phyloP scores from a whole-genome alignment of 164 flowering plant genomes.

The Sextonia rubra region DNA sequence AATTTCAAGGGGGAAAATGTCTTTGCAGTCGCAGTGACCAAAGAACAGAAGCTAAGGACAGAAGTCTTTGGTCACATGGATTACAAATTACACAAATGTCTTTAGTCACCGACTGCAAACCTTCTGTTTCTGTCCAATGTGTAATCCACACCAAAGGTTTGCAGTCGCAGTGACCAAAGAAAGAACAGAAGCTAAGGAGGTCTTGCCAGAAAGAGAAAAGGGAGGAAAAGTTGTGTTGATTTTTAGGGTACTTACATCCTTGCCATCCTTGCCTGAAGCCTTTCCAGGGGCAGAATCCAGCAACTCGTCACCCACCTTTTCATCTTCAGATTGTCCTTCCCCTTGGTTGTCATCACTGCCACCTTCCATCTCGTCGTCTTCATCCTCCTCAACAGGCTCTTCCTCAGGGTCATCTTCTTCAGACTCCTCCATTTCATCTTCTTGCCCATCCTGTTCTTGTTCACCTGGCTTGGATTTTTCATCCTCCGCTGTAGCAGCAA shows the following conservation, averaged over 20 bases:
- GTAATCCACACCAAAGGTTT: too few relatives aligned
- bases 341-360: constrained; percentile 26
- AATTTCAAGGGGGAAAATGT: too few relatives aligned
- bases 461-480: too few relatives aligned
- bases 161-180: too few relatives aligned
- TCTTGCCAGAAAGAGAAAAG: too few relatives aligned
- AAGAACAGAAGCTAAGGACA: too few relatives aligned
- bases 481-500: background rate
- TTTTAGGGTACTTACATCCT: background rate
- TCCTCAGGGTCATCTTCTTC: constrained; percentile 59
- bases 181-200: too few relatives aligned
- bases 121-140: too few relatives aligned
- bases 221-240: background rate
- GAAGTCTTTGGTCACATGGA: too few relatives aligned
- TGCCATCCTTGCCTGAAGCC: background rate
- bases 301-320: background rate
- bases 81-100: too few relatives aligned
- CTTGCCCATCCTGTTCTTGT: background rate
- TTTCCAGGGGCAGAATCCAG: background rate
- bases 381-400: constrained; percentile 55
- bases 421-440: constrained; percentile 1
- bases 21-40: too few relatives aligned
- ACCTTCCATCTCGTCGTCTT: constrained; percentile 51
- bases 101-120: too few relatives aligned
- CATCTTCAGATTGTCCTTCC: constrained; percentile 30